phyloP scores from a whole-genome alignment of 805 yeast genomes.

The Komagataella kurtzmanii region DNA sequence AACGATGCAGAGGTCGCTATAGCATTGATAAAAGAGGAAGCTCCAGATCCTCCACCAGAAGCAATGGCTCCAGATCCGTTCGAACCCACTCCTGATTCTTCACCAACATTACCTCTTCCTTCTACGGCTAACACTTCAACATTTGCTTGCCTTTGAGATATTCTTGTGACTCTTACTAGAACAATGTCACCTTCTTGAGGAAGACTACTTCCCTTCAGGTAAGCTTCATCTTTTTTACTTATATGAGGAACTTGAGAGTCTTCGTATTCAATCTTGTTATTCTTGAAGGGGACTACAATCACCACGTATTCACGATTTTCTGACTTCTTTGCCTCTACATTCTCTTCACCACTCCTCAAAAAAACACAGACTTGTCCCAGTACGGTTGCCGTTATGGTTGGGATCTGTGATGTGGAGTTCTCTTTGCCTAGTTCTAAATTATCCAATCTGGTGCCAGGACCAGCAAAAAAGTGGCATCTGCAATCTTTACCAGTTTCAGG shows the following conservation, averaged over 20 bases:
- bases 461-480: conserved; percentile 32
- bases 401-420: conserved; percentile 18
- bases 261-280: conserved; percentile 9
- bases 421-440: conserved; percentile 23
- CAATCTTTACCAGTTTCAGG: conserved; percentile 15
- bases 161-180: conserved; percentile 56
- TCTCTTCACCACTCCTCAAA: conserved; percentile 7
- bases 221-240: conserved; percentile 3
- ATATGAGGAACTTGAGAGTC: conserved; percentile 1
- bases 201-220: conserved; percentile 27
- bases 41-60: conserved; percentile 42
- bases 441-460: conserved; percentile 42
- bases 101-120: conserved; percentile 38
- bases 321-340: conserved; percentile 4
- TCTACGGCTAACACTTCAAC: conserved; percentile 69
- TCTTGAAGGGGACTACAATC: conserved; percentile 10
- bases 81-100: conserved; percentile 57
- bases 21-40: conserved; percentile 20
- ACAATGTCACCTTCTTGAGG: conserved; percentile 84
- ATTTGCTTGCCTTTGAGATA: conserved; percentile 56
- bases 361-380: conserved; percentile 33
- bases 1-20: conserved; percentile 23
- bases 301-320: conserved; percentile 5
- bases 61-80: conserved; percentile 24
- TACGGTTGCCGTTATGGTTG: conserved; percentile 32